phyloP scores from a whole-genome alignment of 805 yeast genomes.

The Sungouiozyma ichnusensis region DNA sequence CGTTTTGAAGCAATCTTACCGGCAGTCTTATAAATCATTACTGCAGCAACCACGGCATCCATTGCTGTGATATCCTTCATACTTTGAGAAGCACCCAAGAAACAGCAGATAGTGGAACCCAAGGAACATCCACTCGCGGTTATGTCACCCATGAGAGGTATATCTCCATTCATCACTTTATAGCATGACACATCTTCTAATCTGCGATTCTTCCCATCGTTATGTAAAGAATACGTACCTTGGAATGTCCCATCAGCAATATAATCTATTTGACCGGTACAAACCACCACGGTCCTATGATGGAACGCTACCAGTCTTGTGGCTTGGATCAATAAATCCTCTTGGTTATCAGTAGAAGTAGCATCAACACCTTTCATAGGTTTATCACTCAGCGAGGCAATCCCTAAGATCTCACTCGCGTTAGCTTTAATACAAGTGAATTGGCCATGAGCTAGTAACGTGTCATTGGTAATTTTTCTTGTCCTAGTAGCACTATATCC shows the following conservation, averaged over 20 bases:
- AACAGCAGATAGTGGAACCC: conserved; percentile 60
- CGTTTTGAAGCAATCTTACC: conserved; percentile 42
- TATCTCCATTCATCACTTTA: conserved; percentile 43
- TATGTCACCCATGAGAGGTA: conserved; percentile 48
- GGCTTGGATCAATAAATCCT: conserved; percentile 28
- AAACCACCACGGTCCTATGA: conserved; percentile 51
- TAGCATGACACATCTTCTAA: conserved; percentile 23
- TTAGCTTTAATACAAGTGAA: conserved; percentile 73
- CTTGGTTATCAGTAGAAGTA: conserved; percentile 15
- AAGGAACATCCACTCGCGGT: conserved; percentile 82
- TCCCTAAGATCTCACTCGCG: conserved; percentile 60
- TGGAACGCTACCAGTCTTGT: conserved; percentile 41
- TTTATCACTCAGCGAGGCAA: conserved; percentile 38
- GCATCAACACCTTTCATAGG: conserved; percentile 71
- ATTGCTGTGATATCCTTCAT: conserved; percentile 23
- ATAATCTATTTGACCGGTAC: conserved; percentile 54
- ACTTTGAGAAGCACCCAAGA: conserved; percentile 36
- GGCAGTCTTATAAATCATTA: conserved; percentile 48
- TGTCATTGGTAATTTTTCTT: conserved; percentile 39
- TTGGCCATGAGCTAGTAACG: conserved; percentile 46
- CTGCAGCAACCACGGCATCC: conserved; percentile 44
- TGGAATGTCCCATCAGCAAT: conserved; percentile 47
- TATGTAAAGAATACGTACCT: no score
- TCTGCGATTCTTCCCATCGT: conserved; percentile 15
- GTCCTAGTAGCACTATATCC: conserved; percentile 74